A percentile compares a stretch with the other conserved stretches of the same genome.
Evolutionary conservation across 148 eudicot genomes (phyloP).

Genomic region (Salicornia ramosissima): DNA sequence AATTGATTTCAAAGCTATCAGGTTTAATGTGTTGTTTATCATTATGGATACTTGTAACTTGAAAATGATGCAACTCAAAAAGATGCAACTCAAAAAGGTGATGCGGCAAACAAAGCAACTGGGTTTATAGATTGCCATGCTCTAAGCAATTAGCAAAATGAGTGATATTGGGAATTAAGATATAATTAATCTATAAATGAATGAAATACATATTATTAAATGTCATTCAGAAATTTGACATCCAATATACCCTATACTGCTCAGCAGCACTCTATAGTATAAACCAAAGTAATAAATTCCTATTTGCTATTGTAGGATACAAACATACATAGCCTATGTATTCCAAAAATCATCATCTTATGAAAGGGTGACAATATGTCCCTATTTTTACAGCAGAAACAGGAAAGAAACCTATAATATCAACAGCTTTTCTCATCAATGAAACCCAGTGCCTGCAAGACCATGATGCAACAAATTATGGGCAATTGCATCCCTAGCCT

Average conservation of each 20-base stretch:
- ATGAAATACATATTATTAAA: slow-evolving; percentile 10
- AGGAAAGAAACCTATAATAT: too few relatives aligned
- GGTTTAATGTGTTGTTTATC: too few relatives aligned
- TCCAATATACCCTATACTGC: not conserved
- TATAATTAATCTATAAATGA: slow-evolving; percentile 11
- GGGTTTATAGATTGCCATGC: too few relatives aligned
- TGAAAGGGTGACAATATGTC: too few relatives aligned
- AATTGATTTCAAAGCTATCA: too few relatives aligned
- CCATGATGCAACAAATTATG: slow-evolving; percentile 84
- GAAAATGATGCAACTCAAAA: too few relatives aligned
- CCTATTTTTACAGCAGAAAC: too few relatives aligned
- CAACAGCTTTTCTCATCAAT: slow-evolving; percentile 19
- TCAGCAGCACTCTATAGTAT: not conserved
- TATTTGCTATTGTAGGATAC: not conserved
- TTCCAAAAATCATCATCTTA: too few relatives aligned
- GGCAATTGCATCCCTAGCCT: slow-evolving; percentile 78
- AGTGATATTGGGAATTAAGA: not conserved
- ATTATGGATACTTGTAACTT: too few relatives aligned
- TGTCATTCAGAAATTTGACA: slow-evolving; percentile 10
- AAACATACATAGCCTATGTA: too few relatives aligned
- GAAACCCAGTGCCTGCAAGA: slow-evolving; percentile 79
- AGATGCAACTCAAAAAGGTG: too few relatives aligned
- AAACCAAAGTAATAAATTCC: slow-evolving; percentile 15
- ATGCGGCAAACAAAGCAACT: too few relatives aligned
- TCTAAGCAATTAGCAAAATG: not conserved